These are phyloP conservation scores for Pseudocercospora fijiensis DNA, from an alignment of 2,329 filamentous ascomycete species.

Conservation along the genomic window DNA sequence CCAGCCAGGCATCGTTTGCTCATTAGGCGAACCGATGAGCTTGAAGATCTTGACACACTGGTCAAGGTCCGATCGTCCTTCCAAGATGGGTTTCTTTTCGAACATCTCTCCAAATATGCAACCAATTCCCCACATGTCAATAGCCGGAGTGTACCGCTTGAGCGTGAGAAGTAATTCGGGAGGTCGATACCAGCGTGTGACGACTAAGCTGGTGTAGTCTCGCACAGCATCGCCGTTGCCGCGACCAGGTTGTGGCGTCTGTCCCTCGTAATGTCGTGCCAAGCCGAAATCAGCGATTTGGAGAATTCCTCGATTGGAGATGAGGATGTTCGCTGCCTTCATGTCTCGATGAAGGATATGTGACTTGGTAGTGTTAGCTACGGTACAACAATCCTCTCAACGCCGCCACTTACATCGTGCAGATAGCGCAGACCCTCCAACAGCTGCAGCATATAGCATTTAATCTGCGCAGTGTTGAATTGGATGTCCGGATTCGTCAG, in stretches of 20 bases:
- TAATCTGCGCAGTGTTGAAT: conserved; percentile 88
- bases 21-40: conserved; percentile 83
- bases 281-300: conserved; percentile 98
- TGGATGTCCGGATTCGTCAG: conserved; percentile 90
- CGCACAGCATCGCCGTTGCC: conserved; percentile 81
- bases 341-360: conserved; percentile 93
- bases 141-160: conserved; percentile 90
- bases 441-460: conserved; percentile 94
- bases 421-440: conserved; percentile 87
- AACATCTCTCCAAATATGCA: conserved; percentile 99
- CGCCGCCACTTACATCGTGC: conserved; percentile 60
- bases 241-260: conserved; percentile 69
- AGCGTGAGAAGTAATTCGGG: conserved; percentile 88
- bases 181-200: conserved; percentile 95
- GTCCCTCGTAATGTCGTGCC: conserved; percentile 87
- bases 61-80: conserved; percentile 82
- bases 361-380: conserved; percentile 33
- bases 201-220: conserved; percentile 95
- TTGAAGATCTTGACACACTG: conserved; percentile 94
- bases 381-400: not conserved
- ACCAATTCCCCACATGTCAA: conserved; percentile 98
- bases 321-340: conserved; percentile 97
- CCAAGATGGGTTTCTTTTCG: conserved; percentile 84
- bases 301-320: conserved; percentile 88
- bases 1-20: conserved; percentile 93